Conservation (phyloP, 306 rosid species). For the Rosa multiflora region DNA sequence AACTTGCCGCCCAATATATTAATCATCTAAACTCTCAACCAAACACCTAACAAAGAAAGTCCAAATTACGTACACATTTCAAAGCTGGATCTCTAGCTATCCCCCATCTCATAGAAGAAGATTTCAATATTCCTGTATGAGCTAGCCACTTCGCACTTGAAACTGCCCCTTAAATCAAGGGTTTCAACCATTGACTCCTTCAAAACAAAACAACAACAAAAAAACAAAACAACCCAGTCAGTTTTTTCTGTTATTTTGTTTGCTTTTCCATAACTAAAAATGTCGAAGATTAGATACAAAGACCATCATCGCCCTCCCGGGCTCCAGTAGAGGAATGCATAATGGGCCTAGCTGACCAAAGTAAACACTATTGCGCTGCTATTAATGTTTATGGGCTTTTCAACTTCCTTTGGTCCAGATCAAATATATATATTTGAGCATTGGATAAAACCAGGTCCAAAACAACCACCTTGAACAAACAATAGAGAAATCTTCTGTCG, state of each 20-base stretch:
- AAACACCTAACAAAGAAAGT: background rate
- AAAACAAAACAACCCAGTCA: background rate
- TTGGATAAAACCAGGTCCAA: background rate
- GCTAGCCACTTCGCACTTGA: background rate
- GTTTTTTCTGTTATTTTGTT: too few species aligned
- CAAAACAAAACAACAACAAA: background rate
- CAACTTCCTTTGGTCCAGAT: background rate
- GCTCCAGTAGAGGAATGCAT: too few species aligned
- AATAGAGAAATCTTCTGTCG: background rate
- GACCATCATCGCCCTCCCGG: too few species aligned
- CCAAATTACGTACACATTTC: background rate
- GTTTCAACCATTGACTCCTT: background rate
- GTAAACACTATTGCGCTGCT: too few species aligned
- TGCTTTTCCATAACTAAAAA: too few species aligned
- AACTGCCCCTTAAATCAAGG: background rate
- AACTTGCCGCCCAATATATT: background rate
- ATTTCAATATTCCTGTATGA: background rate
- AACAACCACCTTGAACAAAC: background rate
- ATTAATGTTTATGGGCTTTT: background rate
- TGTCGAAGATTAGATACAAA: too few species aligned
- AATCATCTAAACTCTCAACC: background rate
- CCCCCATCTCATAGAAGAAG: too few species aligned
- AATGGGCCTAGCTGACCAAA: background rate
- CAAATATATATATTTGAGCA: background rate
- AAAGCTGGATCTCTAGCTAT: too few species aligned